Evolutionary conservation across 257 asterid species (phyloP).

Genomic region (Prunella vulgaris): DNA sequence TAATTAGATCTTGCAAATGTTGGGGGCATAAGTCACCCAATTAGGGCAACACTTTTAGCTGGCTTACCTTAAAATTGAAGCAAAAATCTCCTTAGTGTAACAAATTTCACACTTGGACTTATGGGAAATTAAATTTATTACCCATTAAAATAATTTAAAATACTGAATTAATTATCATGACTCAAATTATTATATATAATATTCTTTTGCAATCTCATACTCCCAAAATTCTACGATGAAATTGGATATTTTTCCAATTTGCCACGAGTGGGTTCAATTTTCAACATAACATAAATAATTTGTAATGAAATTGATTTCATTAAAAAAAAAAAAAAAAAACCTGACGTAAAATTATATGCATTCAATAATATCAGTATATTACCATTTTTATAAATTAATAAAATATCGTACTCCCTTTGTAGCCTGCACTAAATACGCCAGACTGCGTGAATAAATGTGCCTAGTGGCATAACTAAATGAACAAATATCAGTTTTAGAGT

Average conservation of each 20-base stretch:
- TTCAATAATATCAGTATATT: too few relatives aligned
- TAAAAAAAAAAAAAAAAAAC: too few relatives aligned
- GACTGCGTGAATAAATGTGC: too few relatives aligned
- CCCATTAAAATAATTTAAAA: not conserved
- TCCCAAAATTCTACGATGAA: not conserved
- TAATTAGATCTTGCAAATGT: not conserved
- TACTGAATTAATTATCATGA: not conserved
- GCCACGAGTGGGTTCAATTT: not conserved
- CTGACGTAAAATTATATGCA: too few relatives aligned
- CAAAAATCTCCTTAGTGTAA: slow-evolving; percentile 12
- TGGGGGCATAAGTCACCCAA: not conserved
- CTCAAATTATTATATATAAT: not conserved
- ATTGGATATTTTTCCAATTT: not conserved
- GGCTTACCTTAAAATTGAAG: slow-evolving; percentile 15
- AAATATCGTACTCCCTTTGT: too few relatives aligned
- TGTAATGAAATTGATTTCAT: too few relatives aligned
- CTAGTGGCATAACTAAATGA: too few relatives aligned
- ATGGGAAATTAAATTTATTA: not conserved
- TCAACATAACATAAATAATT: too few relatives aligned
- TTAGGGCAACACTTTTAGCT: slow-evolving; percentile 17
- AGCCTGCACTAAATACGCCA: too few relatives aligned
- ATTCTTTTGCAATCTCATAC: not conserved
- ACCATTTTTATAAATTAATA: too few relatives aligned
- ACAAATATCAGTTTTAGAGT: too few relatives aligned
- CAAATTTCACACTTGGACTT: slow-evolving; percentile 6